These are phyloP conservation scores for Cetraspora pellucida DNA, from an alignment of 192 early-diverging fungal species.

Conservation along the genomic window DNA sequence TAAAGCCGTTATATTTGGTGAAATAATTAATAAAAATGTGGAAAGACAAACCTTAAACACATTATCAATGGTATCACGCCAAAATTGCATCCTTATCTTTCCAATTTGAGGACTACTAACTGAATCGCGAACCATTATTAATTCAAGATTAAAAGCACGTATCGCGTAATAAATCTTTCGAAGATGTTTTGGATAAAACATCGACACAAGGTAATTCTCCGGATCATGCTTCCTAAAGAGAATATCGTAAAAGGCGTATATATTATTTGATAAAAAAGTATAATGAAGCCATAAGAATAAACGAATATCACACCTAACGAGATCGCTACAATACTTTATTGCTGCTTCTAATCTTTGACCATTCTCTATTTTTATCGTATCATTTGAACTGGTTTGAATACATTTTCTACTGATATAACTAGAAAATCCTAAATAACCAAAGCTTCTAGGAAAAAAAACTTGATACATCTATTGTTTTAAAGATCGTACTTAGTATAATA, in stretches of 20 bases:
- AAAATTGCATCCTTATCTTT: slow-evolving; percentile 82
- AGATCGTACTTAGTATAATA: too few relatives aligned
- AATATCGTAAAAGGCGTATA: neutral
- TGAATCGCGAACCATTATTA: slow-evolving; percentile 75
- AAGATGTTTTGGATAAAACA: slow-evolving; percentile 72
- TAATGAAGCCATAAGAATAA: neutral
- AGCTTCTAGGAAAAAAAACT: too few relatives aligned
- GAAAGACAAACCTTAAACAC: slow-evolving; percentile 52
- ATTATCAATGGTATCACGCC: slow-evolving; percentile 83
- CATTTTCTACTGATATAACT: too few relatives aligned
- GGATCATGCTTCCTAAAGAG: slow-evolving; percentile 64
- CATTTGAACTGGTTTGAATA: too few relatives aligned
- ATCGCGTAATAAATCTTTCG: slow-evolving; percentile 74
- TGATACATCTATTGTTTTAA: too few relatives aligned
- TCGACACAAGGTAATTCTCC: slow-evolving; percentile 74
- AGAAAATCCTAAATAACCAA: too few relatives aligned
- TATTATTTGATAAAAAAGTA: neutral
- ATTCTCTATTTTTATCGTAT: neutral
- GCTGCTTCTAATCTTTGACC: neutral
- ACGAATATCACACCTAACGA: slow-evolving; percentile 22
- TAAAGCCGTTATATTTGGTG: too few relatives aligned
- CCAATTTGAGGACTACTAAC: slow-evolving; percentile 72
- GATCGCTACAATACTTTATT: slow-evolving; percentile 31
- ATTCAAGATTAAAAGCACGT: slow-evolving; percentile 89
- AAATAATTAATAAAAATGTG: slow-evolving; percentile 25